phyloP scores from a whole-genome alignment of 305 asterid genomes.

The Fraxinus albicans region DNA sequence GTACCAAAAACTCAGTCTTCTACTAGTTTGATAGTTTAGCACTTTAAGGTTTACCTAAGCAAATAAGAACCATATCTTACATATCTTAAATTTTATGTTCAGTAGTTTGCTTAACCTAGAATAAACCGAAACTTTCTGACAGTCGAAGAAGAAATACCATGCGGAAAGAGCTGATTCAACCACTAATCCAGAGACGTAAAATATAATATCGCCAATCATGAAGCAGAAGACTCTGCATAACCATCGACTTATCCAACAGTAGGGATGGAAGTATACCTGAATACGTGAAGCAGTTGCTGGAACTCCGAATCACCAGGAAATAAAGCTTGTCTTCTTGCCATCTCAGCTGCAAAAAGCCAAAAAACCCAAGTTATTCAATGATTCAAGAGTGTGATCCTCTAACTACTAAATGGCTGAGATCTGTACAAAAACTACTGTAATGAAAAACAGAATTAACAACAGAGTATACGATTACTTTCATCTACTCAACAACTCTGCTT shows the following conservation, averaged over 20 bases:
- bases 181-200: not conserved
- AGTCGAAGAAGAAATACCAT: not conserved
- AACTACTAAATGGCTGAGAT: not conserved
- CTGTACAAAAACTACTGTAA: not conserved
- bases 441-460: not conserved
- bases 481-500: not conserved
- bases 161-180: not conserved
- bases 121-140: not conserved
- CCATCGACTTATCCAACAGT: not conserved
- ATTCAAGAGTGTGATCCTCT: not conserved
- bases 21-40: not conserved
- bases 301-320: constrained; percentile 96
- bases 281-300: constrained; percentile 89
- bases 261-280: constrained; percentile 42
- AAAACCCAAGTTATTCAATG: not conserved
- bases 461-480: not conserved
- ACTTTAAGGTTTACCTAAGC: not conserved
- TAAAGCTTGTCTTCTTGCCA: constrained; percentile 85
- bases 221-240: not conserved
- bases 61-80: not conserved
- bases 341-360: constrained; percentile 62
- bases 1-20: not conserved
- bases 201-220: not conserved
- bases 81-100: not conserved
- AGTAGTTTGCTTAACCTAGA: not conserved